Conservation (phyloP, 345 rosid species). For the Aquilaria yunnanensis region DNA sequence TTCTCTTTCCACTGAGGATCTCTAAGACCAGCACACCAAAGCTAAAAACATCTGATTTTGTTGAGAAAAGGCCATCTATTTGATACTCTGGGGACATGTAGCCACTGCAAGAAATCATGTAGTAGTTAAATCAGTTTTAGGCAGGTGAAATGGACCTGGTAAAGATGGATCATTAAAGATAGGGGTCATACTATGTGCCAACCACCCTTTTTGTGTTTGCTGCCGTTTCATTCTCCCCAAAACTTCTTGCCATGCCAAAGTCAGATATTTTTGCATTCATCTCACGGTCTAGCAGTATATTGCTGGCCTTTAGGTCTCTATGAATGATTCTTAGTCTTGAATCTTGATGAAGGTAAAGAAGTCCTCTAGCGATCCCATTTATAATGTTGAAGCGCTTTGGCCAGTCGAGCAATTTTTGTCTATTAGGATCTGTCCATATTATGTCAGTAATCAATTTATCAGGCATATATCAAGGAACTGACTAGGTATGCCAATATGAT, state of each 20-base stretch:
- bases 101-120: slow-evolving; percentile 23
- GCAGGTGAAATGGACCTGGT: too few species aligned
- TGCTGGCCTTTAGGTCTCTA: slow-evolving; percentile 36
- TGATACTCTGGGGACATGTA: slow-evolving; percentile 50
- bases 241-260: slow-evolving; percentile 34
- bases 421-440: background rate
- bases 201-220: slow-evolving; percentile 36
- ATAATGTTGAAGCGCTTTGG: slow-evolving; percentile 20
- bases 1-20: slow-evolving; percentile 17
- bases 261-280: slow-evolving; percentile 40
- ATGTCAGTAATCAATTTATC: too few species aligned
- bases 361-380: slow-evolving; percentile 27
- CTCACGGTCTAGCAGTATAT: slow-evolving; percentile 29
- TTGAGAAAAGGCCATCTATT: slow-evolving; percentile 36
- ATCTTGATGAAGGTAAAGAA: slow-evolving; percentile 29
- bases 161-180: too few species aligned
- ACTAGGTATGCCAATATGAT: too few species aligned
- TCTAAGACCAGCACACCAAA: slow-evolving; percentile 27
- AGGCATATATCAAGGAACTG: too few species aligned
- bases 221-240: slow-evolving; percentile 25
- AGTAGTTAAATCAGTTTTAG: too few species aligned
- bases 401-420: slow-evolving; percentile 17
- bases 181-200: slow-evolving; percentile 35
- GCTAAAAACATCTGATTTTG: slow-evolving; percentile 36
- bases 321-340: slow-evolving; percentile 30